Evolutionary conservation across 352 stramenopile species (phyloP), one percentile per base, ranked within the genome.

Genomic region (Pythium brachiatum): DNA sequence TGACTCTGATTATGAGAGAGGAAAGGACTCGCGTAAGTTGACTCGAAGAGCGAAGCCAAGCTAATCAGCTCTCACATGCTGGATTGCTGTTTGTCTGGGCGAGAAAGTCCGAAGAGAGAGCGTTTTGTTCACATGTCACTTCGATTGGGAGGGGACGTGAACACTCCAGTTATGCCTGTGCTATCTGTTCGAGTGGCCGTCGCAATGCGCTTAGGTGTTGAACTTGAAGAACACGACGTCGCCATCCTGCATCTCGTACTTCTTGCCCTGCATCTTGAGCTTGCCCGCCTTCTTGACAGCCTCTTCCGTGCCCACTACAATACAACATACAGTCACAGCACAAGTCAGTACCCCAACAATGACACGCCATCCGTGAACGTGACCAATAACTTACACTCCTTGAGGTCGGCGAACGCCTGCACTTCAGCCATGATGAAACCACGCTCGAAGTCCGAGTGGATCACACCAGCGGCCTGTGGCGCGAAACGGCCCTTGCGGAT

Each of bases 381-480:
- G 43, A 38, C 44, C 21, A 34, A 20, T n/a, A 66, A 89, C 86
- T 58, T 87, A 92, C 86, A 64, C 61, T 95, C 87, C 86, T 95
- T 95, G 60, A 95, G 62, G 70, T 95, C 87, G n/a, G 83, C 83
- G 62, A 94, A 96, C 12, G 84, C 68, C 73, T 93, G 83, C 9
- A 94, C 85, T 82, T 96, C 88, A 27, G 95, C 95, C 74, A 92
- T 97, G 73, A 99, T 99, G 76, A 99, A 99, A 57, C 97, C 97
- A 75, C 98, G 94, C 84, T 99, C 98, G 68, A 99, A 99, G 78
- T 99, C 98, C 39, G 93, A 96, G 82, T 99, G 98, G 83, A 99
- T 99, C 11, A 98, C 95, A 73, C 97, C 97, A 41, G 98, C 98
- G 53, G 97, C 97, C 76, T 99, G 96, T 11, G 97, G 97, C 79